A percentile compares a stretch with the other conserved stretches of the same genome.
Evolutionary conservation across 2,329 filamentous ascomycete genomes (phyloP).

Genomic region (Ascochyta lentis): DNA sequence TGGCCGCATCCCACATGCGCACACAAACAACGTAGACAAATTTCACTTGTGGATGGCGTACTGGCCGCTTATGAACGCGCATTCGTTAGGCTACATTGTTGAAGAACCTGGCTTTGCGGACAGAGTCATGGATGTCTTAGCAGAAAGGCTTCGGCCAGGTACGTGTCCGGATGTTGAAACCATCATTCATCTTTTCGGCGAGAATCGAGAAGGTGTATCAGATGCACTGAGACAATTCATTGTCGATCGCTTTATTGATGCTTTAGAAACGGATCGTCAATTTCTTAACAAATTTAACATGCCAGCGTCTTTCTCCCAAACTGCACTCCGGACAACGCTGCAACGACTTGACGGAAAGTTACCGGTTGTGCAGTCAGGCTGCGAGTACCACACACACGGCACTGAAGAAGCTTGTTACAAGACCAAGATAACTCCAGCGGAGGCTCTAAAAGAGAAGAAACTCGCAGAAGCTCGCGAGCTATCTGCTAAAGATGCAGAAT

Average conservation of each 20-base stretch:
- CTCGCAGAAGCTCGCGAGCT: neutral
- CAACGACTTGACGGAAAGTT: neutral
- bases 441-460: neutral
- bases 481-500: neutral
- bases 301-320: neutral
- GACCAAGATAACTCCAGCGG: neutral
- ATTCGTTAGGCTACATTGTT: neutral
- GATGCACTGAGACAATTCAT: neutral
- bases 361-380: neutral
- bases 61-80: conserved; percentile 5
- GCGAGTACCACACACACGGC: neutral
- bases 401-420: neutral
- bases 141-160: neutral
- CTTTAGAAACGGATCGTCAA: neutral
- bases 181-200: neutral
- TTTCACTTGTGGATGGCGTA: neutral
- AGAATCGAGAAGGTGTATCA: neutral
- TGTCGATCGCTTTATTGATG: neutral
- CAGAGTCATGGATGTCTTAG: neutral
- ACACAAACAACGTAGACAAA: neutral
- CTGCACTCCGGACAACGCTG: neutral
- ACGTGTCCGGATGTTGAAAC: neutral
- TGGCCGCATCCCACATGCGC: neutral
- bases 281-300: neutral
- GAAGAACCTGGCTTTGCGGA: neutral